Percentiles rank a stretch among this genome's conserved stretches.
phyloP scores from a whole-genome alignment of 345 rosid species.

The Gossypium anomalum region DNA sequence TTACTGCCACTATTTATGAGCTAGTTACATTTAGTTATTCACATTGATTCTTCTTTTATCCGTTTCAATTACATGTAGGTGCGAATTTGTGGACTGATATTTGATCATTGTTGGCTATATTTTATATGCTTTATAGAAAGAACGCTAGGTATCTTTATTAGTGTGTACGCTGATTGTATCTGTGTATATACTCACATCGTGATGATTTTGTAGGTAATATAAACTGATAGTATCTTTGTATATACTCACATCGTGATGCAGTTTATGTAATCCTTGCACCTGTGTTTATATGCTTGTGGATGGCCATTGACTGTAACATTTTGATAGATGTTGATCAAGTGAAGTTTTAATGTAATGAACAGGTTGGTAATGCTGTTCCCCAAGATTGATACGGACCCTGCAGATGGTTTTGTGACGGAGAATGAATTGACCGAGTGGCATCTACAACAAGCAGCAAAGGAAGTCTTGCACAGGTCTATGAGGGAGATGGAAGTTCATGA shows the following conservation, averaged over 20 bases:
- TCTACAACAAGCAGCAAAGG: slow-evolving; percentile 62
- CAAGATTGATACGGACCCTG: slow-evolving; percentile 76
- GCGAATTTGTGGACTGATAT: background rate
- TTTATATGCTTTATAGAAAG: background rate
- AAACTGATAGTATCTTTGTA: background rate
- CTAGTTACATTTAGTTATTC: background rate
- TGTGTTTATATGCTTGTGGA: background rate
- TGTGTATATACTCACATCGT: background rate
- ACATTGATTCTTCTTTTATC: background rate
- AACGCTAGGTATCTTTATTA: background rate
- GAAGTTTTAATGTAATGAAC: slow-evolving; percentile 8
- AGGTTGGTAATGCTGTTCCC: slow-evolving; percentile 83
- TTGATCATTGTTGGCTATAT: background rate
- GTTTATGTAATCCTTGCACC: background rate
- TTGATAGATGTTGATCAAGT: slow-evolving; percentile 1
- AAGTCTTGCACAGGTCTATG: slow-evolving; percentile 72
- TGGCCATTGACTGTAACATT: background rate
- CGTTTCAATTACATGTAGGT: background rate
- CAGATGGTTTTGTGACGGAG: slow-evolving; percentile 70
- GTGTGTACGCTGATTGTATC: background rate
- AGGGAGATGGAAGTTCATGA: slow-evolving; percentile 94
- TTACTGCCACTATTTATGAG: background rate
- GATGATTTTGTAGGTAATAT: background rate
- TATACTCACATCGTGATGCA: background rate
- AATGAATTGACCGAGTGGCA: slow-evolving; percentile 86